Evolutionary conservation across 2,329 filamentous ascomycete species (phyloP).

Genomic region (Fusarium kyushuense): DNA sequence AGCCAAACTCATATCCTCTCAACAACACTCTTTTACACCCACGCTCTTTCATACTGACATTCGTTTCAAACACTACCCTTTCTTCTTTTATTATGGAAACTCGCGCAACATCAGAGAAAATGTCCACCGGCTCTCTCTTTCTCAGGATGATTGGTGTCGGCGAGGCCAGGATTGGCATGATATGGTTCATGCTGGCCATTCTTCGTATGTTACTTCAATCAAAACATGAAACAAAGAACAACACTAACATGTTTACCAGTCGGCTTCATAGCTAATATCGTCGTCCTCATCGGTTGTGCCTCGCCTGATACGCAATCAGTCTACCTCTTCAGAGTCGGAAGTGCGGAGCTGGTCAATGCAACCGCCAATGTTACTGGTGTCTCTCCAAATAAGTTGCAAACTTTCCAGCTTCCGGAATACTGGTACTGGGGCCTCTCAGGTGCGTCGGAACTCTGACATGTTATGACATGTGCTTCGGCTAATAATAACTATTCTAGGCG

Average conservation of each 20-base stretch:
- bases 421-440: constrained; percentile 8
- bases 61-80: not conserved
- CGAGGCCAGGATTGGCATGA: not conserved
- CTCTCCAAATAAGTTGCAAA: not conserved
- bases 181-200: constrained; percentile 3
- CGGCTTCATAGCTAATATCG: not conserved
- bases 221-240: not conserved
- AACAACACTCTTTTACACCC: too few relatives aligned
- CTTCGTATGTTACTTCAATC: not conserved
- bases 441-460: not conserved
- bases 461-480: rapidly evolving
- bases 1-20: too few relatives aligned
- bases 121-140: not conserved
- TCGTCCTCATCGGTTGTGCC: not conserved
- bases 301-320: not conserved
- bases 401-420: not conserved
- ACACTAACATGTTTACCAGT: not conserved
- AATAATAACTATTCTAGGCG: not conserved
- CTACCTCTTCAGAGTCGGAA: not conserved
- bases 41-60: not conserved
- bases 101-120: not conserved
- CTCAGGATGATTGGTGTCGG: not conserved
- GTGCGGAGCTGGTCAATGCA: not conserved
- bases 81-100: not conserved
- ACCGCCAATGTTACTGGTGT: not conserved